These are phyloP conservation scores for Penicillium sp. DNA, from an alignment of 2,329 filamentous ascomycete species.

Conservation along the genomic window DNA sequence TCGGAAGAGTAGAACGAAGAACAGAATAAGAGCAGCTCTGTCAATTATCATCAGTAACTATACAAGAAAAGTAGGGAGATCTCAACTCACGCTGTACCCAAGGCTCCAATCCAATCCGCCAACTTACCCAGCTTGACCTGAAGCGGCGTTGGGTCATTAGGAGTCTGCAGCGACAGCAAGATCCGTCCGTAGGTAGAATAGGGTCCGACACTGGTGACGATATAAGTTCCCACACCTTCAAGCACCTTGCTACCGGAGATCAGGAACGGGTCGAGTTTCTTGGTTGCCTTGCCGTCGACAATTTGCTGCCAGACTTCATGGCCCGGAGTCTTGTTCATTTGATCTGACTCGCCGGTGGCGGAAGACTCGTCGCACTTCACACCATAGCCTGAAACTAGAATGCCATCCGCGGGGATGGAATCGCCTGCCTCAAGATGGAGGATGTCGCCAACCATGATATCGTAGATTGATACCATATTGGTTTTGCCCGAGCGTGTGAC, in stretches of 20 bases:
- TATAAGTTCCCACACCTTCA: conserved; percentile 71
- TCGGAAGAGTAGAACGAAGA: conserved; percentile 80
- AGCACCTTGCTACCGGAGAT: conserved; percentile 79
- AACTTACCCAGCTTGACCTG: conserved; percentile 73
- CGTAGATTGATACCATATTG: conserved; percentile 61
- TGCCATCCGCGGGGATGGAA: conserved; percentile 67
- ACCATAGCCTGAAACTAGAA: conserved; percentile 65
- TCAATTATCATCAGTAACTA: conserved; percentile 8
- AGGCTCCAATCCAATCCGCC: conserved; percentile 73
- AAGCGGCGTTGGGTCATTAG: conserved; percentile 71
- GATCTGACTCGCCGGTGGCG: conserved; percentile 70
- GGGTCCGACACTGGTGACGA: conserved; percentile 70
- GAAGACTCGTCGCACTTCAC: conserved; percentile 72
- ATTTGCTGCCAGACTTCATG: conserved; percentile 59
- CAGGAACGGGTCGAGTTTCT: conserved; percentile 66
- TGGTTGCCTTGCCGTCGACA: conserved; percentile 51
- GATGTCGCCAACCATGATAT: conserved; percentile 68
- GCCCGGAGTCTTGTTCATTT: conserved; percentile 64
- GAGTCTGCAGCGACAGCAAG: conserved; percentile 69
- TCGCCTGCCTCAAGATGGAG: conserved; percentile 68
- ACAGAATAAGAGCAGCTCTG: conserved; percentile 69
- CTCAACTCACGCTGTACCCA: conserved; percentile 60
- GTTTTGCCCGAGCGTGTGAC: conserved; percentile 66
- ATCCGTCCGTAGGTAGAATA: conserved; percentile 75
- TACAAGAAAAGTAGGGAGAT: no score